Evolutionary conservation across 2,329 filamentous ascomycete species (phyloP).

Genomic region (Colletotrichum salicis): DNA sequence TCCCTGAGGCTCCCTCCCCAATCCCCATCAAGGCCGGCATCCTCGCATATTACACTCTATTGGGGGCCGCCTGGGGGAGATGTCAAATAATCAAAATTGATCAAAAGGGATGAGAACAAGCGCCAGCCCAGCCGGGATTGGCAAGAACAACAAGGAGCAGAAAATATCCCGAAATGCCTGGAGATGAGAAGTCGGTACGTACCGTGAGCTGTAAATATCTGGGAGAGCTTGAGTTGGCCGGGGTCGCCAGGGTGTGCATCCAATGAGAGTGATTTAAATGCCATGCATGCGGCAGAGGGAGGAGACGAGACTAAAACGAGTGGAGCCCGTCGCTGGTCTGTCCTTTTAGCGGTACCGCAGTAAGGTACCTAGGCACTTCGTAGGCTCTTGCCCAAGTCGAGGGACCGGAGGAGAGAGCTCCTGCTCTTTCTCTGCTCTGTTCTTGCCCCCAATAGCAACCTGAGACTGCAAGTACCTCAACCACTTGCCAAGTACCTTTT

Average conservation of each 20-base stretch:
- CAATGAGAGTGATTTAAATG: background rate
- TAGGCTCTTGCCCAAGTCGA: background rate
- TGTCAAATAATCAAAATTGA: background rate
- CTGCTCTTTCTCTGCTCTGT: background rate
- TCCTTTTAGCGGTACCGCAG: too few relatives aligned
- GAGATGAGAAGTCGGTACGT: conserved; percentile 4
- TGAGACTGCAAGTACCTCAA: background rate
- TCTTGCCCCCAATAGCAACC: background rate
- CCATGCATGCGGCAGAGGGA: conserved; percentile 30
- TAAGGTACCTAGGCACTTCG: too few relatives aligned
- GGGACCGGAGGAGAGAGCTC: background rate
- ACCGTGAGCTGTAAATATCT: conserved; percentile 12
- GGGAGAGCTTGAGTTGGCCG: background rate
- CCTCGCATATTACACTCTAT: background rate
- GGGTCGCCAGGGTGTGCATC: background rate
- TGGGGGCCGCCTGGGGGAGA: background rate
- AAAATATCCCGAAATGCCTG: conserved; percentile 4
- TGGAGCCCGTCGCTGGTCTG: conserved; percentile 1
- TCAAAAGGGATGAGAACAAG: background rate
- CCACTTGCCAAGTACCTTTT: background rate
- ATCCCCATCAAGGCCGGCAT: background rate
- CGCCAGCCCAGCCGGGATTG: background rate
- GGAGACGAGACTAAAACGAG: conserved; percentile 24
- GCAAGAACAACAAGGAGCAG: conserved; percentile 1
- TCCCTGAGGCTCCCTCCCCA: too few relatives aligned